Evolutionary conservation across 306 rosid genomes (phyloP), one percentile per base, ranked within the genome.

Genomic region (Lathyrus sativus): DNA sequence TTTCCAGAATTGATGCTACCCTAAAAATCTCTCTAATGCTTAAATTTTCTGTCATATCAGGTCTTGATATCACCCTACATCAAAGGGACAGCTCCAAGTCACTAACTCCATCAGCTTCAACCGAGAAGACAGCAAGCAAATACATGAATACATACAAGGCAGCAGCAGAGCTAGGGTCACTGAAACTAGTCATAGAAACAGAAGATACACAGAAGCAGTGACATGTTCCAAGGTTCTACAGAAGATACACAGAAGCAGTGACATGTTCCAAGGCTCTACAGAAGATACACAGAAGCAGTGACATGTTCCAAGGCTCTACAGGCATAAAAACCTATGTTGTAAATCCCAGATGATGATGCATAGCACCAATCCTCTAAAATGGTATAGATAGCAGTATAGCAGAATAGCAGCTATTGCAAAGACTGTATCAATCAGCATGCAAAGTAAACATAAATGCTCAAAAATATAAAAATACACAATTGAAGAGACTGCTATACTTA

Each of bases 121-220:
- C 42, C 7, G 0, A 45, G 35, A 35, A 71, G 39, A 51, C 14
- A 28, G 2, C 14, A 37, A 8, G 7, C 10, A 37, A 11, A 62
- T 62, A 15, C 33, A 51, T 39, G 53, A 50, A 73, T 51, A 6
- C 62, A 50, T 11, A n/a, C 11, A 26, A 68, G 67, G 39, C 31
- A 62, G 7, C 5, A 38, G 11, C 11, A 33, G 49, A 12, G 39
- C 26, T 68, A 29, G 46, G 38, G 41, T 29, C 71, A 62, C 12
- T 53, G 51, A 31, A 57, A 66, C 51, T 7, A 66, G 68, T 6
- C 55, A 66, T 56, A 19, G 51, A 66, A 56, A 29, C 78, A 57
- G 62, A 61, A 70, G 49, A 61, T 6, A 61, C 35, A 46, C 60
- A 51, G 29, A 73, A 43, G 7, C 19, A 61, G 14, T 6, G n/a